phyloP scores from a whole-genome alignment of 2,329 filamentous ascomycete genomes.

The Fusarium torulosum region DNA sequence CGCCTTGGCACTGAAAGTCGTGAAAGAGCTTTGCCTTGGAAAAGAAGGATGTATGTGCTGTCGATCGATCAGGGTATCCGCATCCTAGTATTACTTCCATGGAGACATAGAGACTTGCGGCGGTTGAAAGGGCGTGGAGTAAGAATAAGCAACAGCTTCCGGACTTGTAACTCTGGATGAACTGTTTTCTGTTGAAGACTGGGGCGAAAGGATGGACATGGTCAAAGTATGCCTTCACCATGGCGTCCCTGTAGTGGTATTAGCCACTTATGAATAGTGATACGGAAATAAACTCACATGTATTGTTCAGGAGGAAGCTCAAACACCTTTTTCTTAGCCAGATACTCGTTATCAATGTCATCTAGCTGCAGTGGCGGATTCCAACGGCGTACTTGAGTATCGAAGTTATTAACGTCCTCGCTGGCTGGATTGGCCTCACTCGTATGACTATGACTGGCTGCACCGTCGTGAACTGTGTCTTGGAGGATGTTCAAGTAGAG shows the following conservation, averaged over 20 bases:
- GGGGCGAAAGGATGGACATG: slow-evolving; percentile 31
- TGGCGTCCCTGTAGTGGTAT: not conserved
- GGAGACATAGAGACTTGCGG: slow-evolving; percentile 4
- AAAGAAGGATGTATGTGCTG: slow-evolving; percentile 28
- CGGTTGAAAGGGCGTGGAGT: slow-evolving; percentile 10
- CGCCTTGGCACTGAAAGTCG: slow-evolving; percentile 31
- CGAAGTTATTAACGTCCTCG: not conserved
- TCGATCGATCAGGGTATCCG: slow-evolving; percentile 17
- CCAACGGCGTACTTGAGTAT: slow-evolving; percentile 18
- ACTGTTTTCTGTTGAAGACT: slow-evolving; percentile 16
- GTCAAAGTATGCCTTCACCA: slow-evolving; percentile 34
- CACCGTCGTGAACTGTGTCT: slow-evolving; percentile 8
- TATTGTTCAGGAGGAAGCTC: slow-evolving; percentile 18
- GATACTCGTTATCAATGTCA: slow-evolving; percentile 29
- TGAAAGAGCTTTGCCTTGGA: slow-evolving; percentile 38
- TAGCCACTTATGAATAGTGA: rapidly evolving
- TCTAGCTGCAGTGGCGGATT: slow-evolving; percentile 16
- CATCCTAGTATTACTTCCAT: slow-evolving; percentile 24
- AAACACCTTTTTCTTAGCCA: slow-evolving; percentile 36
- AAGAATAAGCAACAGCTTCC: slow-evolving; percentile 30
- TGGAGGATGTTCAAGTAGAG: slow-evolving; percentile 37
- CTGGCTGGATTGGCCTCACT: not conserved
- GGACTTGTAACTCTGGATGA: slow-evolving; percentile 16
- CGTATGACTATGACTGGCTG: rapidly evolving
- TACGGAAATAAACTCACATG: not conserved